Conservation (phyloP, 108 stramenopile species). For the Pseudonitzschia multiseries region DNA sequence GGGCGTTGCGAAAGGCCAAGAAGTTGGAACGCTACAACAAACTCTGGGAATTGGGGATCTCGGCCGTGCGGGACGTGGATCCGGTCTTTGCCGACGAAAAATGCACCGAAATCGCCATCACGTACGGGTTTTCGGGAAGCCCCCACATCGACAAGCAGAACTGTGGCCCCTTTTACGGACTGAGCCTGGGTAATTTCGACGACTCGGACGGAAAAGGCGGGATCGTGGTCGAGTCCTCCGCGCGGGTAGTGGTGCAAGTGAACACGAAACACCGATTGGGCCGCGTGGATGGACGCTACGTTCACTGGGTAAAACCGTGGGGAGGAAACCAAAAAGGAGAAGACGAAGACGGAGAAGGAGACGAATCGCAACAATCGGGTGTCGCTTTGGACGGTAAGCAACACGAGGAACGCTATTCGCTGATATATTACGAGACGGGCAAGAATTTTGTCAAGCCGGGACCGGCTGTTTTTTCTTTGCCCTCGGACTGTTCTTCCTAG, state of each 20-base stretch:
- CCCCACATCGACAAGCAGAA: slow-evolving; percentile 74
- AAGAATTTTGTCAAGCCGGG: slow-evolving; percentile 1
- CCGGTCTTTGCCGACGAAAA: slow-evolving; percentile 46
- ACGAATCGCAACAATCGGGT: not conserved
- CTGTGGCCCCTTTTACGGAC: slow-evolving; percentile 66
- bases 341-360: not conserved
- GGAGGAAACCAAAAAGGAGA: too few relatives aligned
- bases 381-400: not conserved
- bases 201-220: slow-evolving; percentile 20
- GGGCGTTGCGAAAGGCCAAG: slow-evolving; percentile 38
- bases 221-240: slow-evolving; percentile 52
- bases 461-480: slow-evolving; percentile 3
- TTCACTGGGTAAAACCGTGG: slow-evolving; percentile 66
- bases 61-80: slow-evolving; percentile 45
- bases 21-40: slow-evolving; percentile 43
- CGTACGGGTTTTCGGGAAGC: slow-evolving; percentile 56
- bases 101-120: slow-evolving; percentile 61
- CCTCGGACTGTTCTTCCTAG: not conserved
- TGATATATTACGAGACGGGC: slow-evolving; percentile 9
- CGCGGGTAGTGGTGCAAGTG: slow-evolving; percentile 42
- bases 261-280: slow-evolving; percentile 52
- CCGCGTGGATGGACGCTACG: slow-evolving; percentile 70
- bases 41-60: slow-evolving; percentile 52
- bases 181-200: slow-evolving; percentile 55
- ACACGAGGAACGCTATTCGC: not conserved